These are phyloP conservation scores for Austropuccinia psidii DNA, from an alignment of 1,284 basidiomycete species.

Conservation along the genomic window DNA sequence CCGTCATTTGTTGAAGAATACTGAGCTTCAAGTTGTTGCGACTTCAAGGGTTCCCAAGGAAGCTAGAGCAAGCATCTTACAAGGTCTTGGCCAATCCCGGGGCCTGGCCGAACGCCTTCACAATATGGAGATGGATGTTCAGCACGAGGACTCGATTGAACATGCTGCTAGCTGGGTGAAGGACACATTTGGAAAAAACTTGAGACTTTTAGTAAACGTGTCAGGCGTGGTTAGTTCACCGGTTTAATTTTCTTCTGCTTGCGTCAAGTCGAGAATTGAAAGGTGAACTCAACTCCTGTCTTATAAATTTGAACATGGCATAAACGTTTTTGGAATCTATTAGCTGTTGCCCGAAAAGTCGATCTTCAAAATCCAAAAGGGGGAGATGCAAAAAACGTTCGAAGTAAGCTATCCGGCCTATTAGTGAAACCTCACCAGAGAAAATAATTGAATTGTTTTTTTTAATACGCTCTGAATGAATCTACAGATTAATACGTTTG, in stretches of 20 bases:
- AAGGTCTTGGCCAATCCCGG: constrained; percentile 1
- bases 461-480: background rate
- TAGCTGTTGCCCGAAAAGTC: constrained; percentile 43
- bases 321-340: background rate
- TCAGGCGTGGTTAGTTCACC: constrained; percentile 41
- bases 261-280: background rate
- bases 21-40: constrained; percentile 43
- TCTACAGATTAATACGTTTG: constrained; percentile 43
- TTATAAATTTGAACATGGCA: too few relatives aligned
- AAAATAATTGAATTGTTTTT: background rate
- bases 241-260: background rate
- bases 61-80: constrained; percentile 42
- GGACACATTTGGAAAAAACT: constrained; percentile 42
- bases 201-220: constrained; percentile 45
- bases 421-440: background rate
- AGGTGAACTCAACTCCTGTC: too few relatives aligned
- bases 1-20: constrained; percentile 40
- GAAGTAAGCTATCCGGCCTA: constrained; percentile 21
- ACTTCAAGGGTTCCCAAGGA: constrained; percentile 42
- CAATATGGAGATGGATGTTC: constrained; percentile 42
- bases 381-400: constrained; percentile 43
- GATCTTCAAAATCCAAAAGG: constrained; percentile 41
- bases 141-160: constrained; percentile 42
- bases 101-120: constrained; percentile 38
- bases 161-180: constrained; percentile 40